These are phyloP conservation scores for Starmerella geochares DNA, from an alignment of 805 yeast genomes.

Conservation along the genomic window DNA sequence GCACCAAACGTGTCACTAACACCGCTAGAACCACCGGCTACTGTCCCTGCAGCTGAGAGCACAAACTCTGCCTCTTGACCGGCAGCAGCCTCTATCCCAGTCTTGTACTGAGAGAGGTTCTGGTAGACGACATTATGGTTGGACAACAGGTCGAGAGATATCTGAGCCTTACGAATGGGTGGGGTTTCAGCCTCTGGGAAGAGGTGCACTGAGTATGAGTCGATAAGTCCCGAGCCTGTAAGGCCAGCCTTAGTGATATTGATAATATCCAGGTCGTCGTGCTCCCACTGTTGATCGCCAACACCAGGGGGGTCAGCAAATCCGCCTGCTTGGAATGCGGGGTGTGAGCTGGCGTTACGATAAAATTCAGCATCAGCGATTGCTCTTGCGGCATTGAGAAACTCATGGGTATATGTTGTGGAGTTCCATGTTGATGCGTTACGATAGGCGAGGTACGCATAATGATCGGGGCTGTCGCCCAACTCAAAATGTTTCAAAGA, in stretches of 20 bases:
- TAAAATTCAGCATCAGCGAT: background rate
- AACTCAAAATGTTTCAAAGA: background rate
- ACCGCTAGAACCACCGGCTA: slow-evolving; percentile 1
- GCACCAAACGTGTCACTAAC: slow-evolving; percentile 1
- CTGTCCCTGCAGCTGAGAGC: background rate
- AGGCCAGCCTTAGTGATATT: slow-evolving; percentile 1
- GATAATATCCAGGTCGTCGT: slow-evolving; percentile 1
- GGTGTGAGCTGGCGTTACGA: background rate
- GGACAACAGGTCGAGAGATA: background rate
- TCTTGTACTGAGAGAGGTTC: background rate
- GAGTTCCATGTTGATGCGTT: background rate
- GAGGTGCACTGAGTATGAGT: background rate
- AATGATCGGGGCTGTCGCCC: slow-evolving; percentile 6
- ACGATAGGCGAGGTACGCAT: background rate
- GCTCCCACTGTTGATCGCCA: background rate
- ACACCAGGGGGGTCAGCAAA: background rate
- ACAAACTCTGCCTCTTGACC: background rate
- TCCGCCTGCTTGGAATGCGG: background rate
- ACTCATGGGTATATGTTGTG: background rate
- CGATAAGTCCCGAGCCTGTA: background rate
- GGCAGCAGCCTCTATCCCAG: background rate
- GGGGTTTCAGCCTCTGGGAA: slow-evolving; percentile 4
- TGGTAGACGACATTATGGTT: background rate
- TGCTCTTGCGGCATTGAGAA: background rate
- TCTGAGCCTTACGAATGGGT: background rate